Percentiles rank a stretch among this genome's conserved stretches.
These are phyloP conservation scores for Vitis labrusca DNA, from an alignment of 164 flowering plant genomes.

Conservation along the genomic window DNA sequence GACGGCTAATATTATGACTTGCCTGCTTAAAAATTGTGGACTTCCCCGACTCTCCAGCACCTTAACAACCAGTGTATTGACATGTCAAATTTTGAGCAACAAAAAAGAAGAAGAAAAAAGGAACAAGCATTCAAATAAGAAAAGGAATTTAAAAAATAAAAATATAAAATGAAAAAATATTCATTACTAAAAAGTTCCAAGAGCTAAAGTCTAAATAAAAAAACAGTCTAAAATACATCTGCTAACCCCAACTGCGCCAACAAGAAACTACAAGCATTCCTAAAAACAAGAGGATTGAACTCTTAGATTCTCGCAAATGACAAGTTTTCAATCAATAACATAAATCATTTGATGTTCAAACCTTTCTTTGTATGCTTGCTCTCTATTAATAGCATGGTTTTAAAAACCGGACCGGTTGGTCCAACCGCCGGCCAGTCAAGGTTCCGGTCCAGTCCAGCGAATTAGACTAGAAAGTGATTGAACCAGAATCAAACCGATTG, in stretches of 20 bases:
- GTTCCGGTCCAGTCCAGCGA: too few relatives aligned
- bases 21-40: constrained; percentile 99
- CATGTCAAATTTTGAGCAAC: not conserved
- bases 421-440: too few relatives aligned
- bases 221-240: not conserved
- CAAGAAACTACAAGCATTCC: not conserved
- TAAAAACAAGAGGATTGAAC: not conserved
- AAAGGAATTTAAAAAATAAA: not conserved
- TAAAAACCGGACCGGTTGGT: too few relatives aligned
- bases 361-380: too few relatives aligned
- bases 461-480: too few relatives aligned
- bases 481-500: too few relatives aligned
- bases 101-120: not conserved
- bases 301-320: not conserved
- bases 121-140: not conserved
- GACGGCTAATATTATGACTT: constrained; percentile 8
- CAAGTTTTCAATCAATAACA: not conserved
- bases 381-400: too few relatives aligned
- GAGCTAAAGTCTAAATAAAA: not conserved
- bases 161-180: not conserved
- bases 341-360: too few relatives aligned
- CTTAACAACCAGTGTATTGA: constrained; percentile 29
- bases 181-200: not conserved
- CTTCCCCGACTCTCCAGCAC: constrained; percentile 97
- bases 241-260: not conserved